Evolutionary conservation across 805 yeast species (phyloP).

Genomic region (Saturnispora serradocipensis): DNA sequence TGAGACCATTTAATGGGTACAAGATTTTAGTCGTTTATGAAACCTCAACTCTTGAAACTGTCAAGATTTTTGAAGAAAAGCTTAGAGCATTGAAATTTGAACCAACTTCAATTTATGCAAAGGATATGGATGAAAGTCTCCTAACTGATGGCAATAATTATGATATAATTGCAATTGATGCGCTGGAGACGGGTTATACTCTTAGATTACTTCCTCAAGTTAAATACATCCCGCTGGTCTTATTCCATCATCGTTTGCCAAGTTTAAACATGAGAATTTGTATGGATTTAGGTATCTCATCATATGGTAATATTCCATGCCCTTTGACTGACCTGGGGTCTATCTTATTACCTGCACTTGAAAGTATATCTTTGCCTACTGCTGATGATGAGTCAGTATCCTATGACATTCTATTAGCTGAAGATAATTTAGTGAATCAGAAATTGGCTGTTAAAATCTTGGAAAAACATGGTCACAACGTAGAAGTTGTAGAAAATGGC

Average conservation of each 20-base stretch:
- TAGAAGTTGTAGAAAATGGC: conserved; percentile 82
- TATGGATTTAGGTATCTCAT: conserved; percentile 76
- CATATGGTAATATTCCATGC: conserved; percentile 85
- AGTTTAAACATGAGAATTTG: conserved; percentile 73
- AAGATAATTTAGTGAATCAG: conserved; percentile 81
- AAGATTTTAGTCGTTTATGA: conserved; percentile 63
- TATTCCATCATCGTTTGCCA: conserved; percentile 67
- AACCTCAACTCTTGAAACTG: conserved; percentile 43
- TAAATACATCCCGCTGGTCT: conserved; percentile 76
- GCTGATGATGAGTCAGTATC: conserved; percentile 71
- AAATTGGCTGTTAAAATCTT: conserved; percentile 77
- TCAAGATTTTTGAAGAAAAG: conserved; percentile 41
- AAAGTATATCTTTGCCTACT: conserved; percentile 70
- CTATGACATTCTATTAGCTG: conserved; percentile 70
- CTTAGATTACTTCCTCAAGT: conserved; percentile 65
- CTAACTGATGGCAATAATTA: conserved; percentile 49
- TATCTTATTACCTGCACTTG: conserved; percentile 76
- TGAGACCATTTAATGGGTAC: conserved; percentile 65
- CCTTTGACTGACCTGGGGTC: conserved; percentile 74
- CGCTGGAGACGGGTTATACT: conserved; percentile 62
- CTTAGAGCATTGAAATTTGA: conserved; percentile 48
- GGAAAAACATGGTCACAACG: conserved; percentile 78
- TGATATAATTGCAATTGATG: conserved; percentile 77
- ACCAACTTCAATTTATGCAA: conserved; percentile 42
- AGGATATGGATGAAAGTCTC: conserved; percentile 42